A percentile compares a stretch with the other conserved stretches of the same genome.
These are phyloP conservation scores for Scortechinia acanthostroma DNA, from an alignment of 2,329 filamentous ascomycete species.

Conservation along the genomic window DNA sequence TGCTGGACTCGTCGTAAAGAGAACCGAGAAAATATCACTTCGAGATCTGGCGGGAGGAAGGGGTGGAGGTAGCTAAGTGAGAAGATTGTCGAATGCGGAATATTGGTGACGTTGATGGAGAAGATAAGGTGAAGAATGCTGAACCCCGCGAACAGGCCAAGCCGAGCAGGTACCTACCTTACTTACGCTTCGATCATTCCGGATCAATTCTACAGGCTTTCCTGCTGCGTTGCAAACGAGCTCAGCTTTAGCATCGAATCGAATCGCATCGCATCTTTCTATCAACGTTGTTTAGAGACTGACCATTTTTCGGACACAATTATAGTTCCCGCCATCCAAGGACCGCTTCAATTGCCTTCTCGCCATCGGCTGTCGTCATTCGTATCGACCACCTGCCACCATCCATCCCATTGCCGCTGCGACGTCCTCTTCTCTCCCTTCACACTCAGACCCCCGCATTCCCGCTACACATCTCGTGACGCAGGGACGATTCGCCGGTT, in stretches of 20 bases:
- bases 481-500: background rate
- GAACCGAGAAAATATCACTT: too few relatives aligned
- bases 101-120: background rate
- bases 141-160: too few relatives aligned
- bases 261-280: too few relatives aligned
- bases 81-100: background rate
- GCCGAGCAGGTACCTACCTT: too few relatives aligned
- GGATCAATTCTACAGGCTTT: too few relatives aligned
- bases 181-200: too few relatives aligned
- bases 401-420: background rate
- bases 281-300: too few relatives aligned
- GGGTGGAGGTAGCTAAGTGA: background rate
- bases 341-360: background rate
- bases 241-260: too few relatives aligned
- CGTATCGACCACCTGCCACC: background rate
- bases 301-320: too few relatives aligned
- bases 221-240: too few relatives aligned
- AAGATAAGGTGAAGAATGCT: background rate
- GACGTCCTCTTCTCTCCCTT: background rate
- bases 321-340: too few relatives aligned
- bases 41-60: background rate
- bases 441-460: background rate
- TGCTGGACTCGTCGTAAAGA: too few relatives aligned
- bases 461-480: background rate
- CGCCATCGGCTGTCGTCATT: background rate